These are phyloP conservation scores for Hibiscus mutabilis DNA, from an alignment of 345 rosid genomes.

Conservation along the genomic window DNA sequence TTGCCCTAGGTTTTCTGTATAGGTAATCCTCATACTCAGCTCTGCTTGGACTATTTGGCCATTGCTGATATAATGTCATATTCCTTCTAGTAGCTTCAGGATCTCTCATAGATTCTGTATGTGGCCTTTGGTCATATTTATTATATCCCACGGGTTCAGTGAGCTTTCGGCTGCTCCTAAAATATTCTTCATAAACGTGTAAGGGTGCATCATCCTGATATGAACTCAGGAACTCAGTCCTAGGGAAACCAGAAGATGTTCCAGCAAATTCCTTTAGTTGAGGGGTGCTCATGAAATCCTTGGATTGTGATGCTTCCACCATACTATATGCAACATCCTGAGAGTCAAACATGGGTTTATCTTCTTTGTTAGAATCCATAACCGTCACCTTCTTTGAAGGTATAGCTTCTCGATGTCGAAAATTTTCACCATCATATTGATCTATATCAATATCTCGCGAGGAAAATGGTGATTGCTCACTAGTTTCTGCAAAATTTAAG, in stretches of 20 bases:
- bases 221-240: constrained; percentile 26
- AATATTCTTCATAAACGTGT: constrained; percentile 28
- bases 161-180: constrained; percentile 25
- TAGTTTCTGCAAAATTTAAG: constrained; percentile 30
- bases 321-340: constrained; percentile 27
- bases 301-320: constrained; percentile 24
- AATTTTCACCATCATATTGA: constrained; percentile 27
- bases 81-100: constrained; percentile 25
- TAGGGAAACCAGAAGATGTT: constrained; percentile 29
- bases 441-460: constrained; percentile 19
- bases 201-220: constrained; percentile 28
- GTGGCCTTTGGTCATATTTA: constrained; percentile 23
- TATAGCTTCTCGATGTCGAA: constrained; percentile 26
- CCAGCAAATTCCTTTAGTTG: constrained; percentile 27
- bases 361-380: constrained; percentile 29
- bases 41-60: constrained; percentile 23
- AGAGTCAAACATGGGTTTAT: constrained; percentile 25
- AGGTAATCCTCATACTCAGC: constrained; percentile 28
- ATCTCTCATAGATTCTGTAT: constrained; percentile 25
- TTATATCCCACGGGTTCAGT: constrained; percentile 25
- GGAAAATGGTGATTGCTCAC: constrained; percentile 17
- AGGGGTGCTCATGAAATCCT: constrained; percentile 22
- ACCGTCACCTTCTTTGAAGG: constrained; percentile 21
- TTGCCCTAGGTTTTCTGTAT: constrained; percentile 26
- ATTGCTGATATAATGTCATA: constrained; percentile 18